Base-by-base conservation (phyloP, 2,329 filamentous ascomycete species). In the Paecilomyces formosus region DNA sequence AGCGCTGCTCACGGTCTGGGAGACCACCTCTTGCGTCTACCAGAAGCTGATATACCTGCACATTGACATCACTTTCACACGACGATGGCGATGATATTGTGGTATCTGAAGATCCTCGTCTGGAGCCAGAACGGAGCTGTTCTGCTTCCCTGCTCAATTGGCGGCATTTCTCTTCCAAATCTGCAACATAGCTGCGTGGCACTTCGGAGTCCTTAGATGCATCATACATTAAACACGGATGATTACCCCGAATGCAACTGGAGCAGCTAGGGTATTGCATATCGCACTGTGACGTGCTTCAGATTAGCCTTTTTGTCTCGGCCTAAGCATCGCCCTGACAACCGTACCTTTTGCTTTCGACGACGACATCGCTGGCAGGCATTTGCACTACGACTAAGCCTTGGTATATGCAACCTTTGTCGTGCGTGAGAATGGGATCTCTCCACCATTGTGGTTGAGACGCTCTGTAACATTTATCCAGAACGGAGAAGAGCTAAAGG, bases 181-280 rank as follows among this genome's bases (percentile, higher is more conserved):
- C 50, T 18, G 63, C 61, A 2, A 69, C 57, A 55, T 68, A 69
- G 55, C 64, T 57, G 2, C 66, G 63, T 49, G 66, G 66, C 39
- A 69, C 61, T 24, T 68, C 65, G n/a, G 62, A 55, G 22, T 62
- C 57, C 53, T 69, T 69, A 13, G 62, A 61, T 2, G 62, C 58
- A 54, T 67, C 55, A 61, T 65, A 69, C 8, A 54, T 65, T 33
- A 69, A 56, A 57, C 67, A 67, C 35, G 53, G 58, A 49, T 49
- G 51, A 33, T 61, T 53, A n/a, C 57, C 58, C 22, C 54, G 57
- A 60, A 62, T 59, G 51, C 65, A 68, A 59, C 61, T 68, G n/a
- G 63, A 63, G 35, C 65, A 68, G 35, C 60, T 61, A 30, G 65
- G 65, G 56, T 65, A 61, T 57, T 56, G 57, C 51, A 63, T 61